Base-by-base conservation (phyloP, 2,329 filamentous ascomycete genomes). In the Alternaria brassicae region DNA sequence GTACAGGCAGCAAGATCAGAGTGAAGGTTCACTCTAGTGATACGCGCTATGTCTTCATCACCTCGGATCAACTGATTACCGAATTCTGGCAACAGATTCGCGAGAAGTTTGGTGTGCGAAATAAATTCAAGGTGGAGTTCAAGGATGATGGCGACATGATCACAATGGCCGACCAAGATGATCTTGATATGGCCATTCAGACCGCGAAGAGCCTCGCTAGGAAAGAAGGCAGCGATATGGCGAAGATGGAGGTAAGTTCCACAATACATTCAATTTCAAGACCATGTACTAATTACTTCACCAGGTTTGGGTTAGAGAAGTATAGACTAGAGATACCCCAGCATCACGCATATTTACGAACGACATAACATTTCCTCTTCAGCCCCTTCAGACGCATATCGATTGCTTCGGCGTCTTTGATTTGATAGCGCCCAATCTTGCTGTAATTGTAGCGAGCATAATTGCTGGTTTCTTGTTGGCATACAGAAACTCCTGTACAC, bases 71-170 rank as follows among this genome's bases (percentile, higher is more conserved):
- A 12, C 87, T 89, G 60, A 97, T 93, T 76, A 81, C 84, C 6
- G 91, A 94, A 59, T 88, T 99, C 42, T 88, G 90, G 39, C 88
- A 89, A 62, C 88, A 89, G 60, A 91, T 99, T 59, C 86, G 90
- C 45, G 90, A 93, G 63, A 99, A 99, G 80, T 97, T 98, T 73
- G 89, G 86, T 13, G 83, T 97, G 56, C 82, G 86, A 55, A 81
- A 89, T 62, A 87, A 87, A 57, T 94, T 97, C 81, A 96, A 93
- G 84, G 89, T 97, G 79, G 95, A 95, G 82, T 87, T 93, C 69
- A 87, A 86, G 72, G 92, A 96, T 64, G 95, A 98, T 68, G 90
- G 92, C 67, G 94, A 98, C 73, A 94, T 97, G 91, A 96, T 99
- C 73, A 97, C 94, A 30, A 90, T 99, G 87, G 93, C 91, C 28